Conservation (phyloP, 352 stramenopile genomes). For the Peronospora farinosa region DNA sequence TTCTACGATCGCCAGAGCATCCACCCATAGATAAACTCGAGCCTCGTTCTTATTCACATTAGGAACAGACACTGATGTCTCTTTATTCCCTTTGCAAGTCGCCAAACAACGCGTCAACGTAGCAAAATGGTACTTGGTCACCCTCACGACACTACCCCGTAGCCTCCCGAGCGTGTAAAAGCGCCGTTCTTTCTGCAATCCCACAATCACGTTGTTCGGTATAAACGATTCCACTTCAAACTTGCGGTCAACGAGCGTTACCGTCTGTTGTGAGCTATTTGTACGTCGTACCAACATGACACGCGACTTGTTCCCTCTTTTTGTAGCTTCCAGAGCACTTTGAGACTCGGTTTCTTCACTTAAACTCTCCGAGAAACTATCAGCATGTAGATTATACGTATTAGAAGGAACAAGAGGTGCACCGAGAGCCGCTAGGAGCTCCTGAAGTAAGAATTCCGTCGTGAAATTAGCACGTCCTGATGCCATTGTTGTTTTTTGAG, state of each 20-base stretch:
- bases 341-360: constrained; percentile 63
- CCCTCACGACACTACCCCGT: constrained; percentile 41
- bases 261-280: constrained; percentile 30
- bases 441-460: constrained; percentile 49
- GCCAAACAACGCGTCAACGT: constrained; percentile 34
- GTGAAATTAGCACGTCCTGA: constrained; percentile 23
- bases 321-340: not conserved
- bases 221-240: constrained; percentile 50
- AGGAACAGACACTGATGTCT: constrained; percentile 23
- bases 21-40: constrained; percentile 38
- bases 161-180: constrained; percentile 40
- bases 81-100: constrained; percentile 6
- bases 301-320: constrained; percentile 22
- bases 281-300: constrained; percentile 51
- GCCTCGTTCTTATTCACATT: constrained; percentile 1
- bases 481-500: constrained; percentile 2
- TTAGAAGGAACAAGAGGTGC: not conserved
- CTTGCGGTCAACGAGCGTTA: constrained; percentile 48
- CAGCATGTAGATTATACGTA: not conserved
- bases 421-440: constrained; percentile 49
- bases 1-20: constrained; percentile 48
- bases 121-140: constrained; percentile 61
- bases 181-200: constrained; percentile 18
- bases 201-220: constrained; percentile 15
- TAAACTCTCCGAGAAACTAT: constrained; percentile 34